Conservation (phyloP, 2,329 filamentous ascomycete species). For the Diaporthe nobilis region DNA sequence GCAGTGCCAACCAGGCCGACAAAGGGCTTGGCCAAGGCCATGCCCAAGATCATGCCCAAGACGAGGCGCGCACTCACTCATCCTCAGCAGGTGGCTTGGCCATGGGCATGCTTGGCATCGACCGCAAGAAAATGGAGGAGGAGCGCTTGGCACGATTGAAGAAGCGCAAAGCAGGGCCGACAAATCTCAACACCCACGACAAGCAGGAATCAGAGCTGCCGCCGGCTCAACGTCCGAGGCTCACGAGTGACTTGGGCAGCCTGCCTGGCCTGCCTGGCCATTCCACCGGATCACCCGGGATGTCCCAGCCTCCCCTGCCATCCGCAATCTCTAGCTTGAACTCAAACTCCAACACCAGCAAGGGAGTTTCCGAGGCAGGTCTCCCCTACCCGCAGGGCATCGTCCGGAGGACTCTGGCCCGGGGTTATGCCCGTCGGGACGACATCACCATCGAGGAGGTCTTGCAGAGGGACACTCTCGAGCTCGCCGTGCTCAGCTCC, state of each 20-base stretch:
- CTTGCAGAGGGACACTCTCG: slow-evolving; percentile 78
- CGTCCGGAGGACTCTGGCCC: slow-evolving; percentile 86
- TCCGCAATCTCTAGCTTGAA: slow-evolving; percentile 13
- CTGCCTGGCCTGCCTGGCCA: background rate
- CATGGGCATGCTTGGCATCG: slow-evolving; percentile 65
- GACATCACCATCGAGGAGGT: slow-evolving; percentile 92
- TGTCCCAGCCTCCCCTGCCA: slow-evolving; percentile 17
- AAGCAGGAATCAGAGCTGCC: slow-evolving; percentile 33
- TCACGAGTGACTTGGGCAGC: background rate
- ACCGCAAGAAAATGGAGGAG: slow-evolving; percentile 88
- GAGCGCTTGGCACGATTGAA: slow-evolving; percentile 81
- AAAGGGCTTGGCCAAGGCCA: slow-evolving; percentile 24
- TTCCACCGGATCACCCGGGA: slow-evolving; percentile 11
- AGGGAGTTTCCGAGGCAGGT: background rate
- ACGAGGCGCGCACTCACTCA: slow-evolving; percentile 42
- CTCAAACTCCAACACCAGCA: slow-evolving; percentile 1
- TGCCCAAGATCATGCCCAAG: slow-evolving; percentile 43
- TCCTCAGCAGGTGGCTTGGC: slow-evolving; percentile 29
- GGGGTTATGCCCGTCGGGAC: slow-evolving; percentile 69
- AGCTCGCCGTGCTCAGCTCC: slow-evolving; percentile 86
- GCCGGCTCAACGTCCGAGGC: slow-evolving; percentile 37
- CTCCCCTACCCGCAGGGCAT: slow-evolving; percentile 69
- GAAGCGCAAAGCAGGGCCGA: slow-evolving; percentile 61
- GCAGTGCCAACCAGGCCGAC: slow-evolving; percentile 17
- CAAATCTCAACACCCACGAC: background rate